These are phyloP conservation scores for Atractiella rhizophila DNA, from an alignment of 768 basidiomycete species.

Conservation along the genomic window DNA sequence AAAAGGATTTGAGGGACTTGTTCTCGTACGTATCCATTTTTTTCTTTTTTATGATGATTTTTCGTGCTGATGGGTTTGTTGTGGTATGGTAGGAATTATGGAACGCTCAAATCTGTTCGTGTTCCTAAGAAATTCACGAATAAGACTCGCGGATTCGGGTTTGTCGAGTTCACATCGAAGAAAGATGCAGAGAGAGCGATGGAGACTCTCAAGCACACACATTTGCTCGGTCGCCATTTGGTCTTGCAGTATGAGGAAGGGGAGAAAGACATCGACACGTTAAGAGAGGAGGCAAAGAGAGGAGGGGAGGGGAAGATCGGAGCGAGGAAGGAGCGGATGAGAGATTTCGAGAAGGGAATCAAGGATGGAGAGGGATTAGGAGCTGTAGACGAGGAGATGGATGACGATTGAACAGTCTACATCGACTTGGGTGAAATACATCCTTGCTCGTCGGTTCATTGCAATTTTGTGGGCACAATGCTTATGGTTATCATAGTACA, in stretches of 20 bases:
- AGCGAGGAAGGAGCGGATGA: too few species aligned
- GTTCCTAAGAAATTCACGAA: conserved; percentile 77
- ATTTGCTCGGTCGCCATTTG: conserved; percentile 81
- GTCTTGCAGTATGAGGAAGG: conserved; percentile 55
- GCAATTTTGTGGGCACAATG: too few species aligned
- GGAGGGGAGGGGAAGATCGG: too few species aligned
- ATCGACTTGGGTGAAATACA: too few species aligned
- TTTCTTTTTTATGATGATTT: not conserved
- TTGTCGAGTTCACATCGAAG: conserved; percentile 73
- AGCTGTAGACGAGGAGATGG: too few species aligned
- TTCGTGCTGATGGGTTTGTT: not conserved
- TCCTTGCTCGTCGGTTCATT: too few species aligned
- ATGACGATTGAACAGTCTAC: too few species aligned
- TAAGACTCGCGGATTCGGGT: conserved; percentile 77
- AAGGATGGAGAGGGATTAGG: too few species aligned
- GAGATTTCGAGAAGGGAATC: too few species aligned
- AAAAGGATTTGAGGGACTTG: conserved; percentile 68
- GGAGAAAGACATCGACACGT: too few species aligned
- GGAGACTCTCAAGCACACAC: conserved; percentile 65
- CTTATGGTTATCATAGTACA: too few species aligned
- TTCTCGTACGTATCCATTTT: conserved; percentile 41
- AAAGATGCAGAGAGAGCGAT: conserved; percentile 77
- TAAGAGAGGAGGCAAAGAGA: too few species aligned
- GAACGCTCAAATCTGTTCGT: conserved; percentile 77
- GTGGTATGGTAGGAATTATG: conserved; percentile 40